A percentile compares a stretch with the other conserved stretches of the same genome.
Evolutionary conservation across 1,284 basidiomycete genomes (phyloP).

Genomic region (Leccinum glutinopallens): DNA sequence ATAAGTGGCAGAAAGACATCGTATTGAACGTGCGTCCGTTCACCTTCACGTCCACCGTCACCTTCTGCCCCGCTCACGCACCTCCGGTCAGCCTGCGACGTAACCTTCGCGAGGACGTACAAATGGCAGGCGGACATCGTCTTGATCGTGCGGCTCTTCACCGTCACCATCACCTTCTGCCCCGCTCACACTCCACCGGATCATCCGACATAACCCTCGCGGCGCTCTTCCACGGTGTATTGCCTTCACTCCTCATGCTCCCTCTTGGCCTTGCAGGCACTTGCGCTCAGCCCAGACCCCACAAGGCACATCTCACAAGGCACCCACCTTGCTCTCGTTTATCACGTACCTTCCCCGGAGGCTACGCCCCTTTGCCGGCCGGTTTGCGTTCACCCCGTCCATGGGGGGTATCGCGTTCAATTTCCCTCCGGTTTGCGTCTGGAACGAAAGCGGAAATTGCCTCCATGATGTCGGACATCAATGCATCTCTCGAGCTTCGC

Average conservation of each 20-base stretch:
- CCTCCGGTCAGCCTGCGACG: too few relatives aligned
- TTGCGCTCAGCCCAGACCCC: constrained; percentile 19
- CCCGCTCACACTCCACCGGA: too few relatives aligned
- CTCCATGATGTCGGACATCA: constrained; percentile 26
- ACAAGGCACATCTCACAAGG: constrained; percentile 12
- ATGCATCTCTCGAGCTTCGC: constrained; percentile 29
- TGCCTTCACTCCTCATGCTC: constrained; percentile 31
- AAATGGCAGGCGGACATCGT: too few relatives aligned
- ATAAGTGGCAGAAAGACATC: too few relatives aligned
- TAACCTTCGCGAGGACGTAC: too few relatives aligned
- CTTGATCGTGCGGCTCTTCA: too few relatives aligned
- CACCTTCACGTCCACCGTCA: too few relatives aligned
- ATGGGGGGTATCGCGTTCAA: constrained; percentile 13
- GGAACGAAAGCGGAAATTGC: constrained; percentile 29
- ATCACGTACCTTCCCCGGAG: constrained; percentile 4
- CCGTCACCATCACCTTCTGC: too few relatives aligned
- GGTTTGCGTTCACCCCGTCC: constrained; percentile 2
- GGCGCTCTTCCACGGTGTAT: constrained; percentile 3
- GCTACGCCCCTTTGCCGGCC: neutral
- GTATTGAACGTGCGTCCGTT: too few relatives aligned
- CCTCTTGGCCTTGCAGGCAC: constrained; percentile 21
- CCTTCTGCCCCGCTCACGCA: too few relatives aligned
- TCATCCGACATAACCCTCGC: too few relatives aligned
- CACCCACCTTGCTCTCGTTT: constrained; percentile 7
- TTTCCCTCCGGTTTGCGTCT: constrained; percentile 30